A percentile compares a stretch with the other conserved stretches of the same genome.
Conservation (phyloP, 139 green algal genomes). For the Ulvella scutata region DNA sequence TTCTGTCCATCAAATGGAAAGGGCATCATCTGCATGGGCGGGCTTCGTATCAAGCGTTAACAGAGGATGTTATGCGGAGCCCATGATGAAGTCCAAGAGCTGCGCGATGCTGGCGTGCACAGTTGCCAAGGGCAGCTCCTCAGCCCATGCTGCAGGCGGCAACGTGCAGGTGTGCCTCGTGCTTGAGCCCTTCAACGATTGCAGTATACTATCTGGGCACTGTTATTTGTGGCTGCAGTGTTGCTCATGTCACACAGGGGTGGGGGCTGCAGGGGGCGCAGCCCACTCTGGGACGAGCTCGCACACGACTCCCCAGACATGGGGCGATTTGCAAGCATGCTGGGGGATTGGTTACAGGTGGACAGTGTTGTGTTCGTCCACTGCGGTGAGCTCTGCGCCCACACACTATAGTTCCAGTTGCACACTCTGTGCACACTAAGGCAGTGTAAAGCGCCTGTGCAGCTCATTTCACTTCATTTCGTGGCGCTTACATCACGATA, state of each 20-base stretch:
- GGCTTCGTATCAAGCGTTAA: neutral
- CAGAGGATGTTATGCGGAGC: neutral
- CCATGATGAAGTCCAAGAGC: neutral
- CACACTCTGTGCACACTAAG: no score
- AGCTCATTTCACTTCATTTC: no score
- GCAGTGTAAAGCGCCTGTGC: no score
- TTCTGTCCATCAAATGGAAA: no score
- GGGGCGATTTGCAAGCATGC: neutral
- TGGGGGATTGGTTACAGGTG: neutral
- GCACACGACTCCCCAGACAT: neutral
- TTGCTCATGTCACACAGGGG: no score
- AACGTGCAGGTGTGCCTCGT: neutral
- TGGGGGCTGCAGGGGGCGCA: neutral
- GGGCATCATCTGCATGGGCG: neutral
- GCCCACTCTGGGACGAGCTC: neutral
- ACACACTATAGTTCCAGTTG: no score
- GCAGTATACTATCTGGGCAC: no score
- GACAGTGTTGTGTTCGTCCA: neutral
- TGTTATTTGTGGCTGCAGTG: no score
- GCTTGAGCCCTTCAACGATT: neutral
- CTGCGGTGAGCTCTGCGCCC: neutral
- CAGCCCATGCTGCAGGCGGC: neutral
- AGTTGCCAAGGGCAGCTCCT: neutral
- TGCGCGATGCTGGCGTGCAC: neutral
- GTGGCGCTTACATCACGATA: no score